Evolutionary conservation across 495 filamentous ascomycete genomes (phyloP).

Genomic region (Talaromyces liani): DNA sequence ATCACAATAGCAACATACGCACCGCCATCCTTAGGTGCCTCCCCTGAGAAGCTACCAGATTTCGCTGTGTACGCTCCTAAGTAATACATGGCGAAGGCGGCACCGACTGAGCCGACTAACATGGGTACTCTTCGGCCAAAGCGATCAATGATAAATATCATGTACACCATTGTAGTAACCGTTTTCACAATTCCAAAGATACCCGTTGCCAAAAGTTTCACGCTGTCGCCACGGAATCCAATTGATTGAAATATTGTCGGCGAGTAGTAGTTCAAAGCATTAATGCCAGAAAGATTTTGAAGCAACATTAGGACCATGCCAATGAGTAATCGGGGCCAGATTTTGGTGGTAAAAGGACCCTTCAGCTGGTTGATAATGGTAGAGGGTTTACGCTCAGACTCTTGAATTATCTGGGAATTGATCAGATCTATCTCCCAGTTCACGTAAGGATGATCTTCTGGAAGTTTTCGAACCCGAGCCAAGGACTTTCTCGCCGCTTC

Average conservation of each 20-base stretch:
- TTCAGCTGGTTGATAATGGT: neutral
- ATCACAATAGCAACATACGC: too few species aligned
- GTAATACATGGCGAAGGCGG: conserved; percentile 1
- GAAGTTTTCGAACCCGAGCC: conserved; percentile 11
- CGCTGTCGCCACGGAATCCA: conserved; percentile 12
- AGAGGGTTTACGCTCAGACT: too few species aligned
- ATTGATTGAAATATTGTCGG: conserved; percentile 18
- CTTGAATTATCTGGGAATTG: too few species aligned
- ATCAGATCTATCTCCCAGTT: neutral
- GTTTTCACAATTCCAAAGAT: conserved; percentile 15
- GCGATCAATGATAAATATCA: conserved; percentile 15
- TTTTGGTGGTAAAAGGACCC: neutral
- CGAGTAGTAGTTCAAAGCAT: conserved; percentile 19
- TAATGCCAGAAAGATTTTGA: conserved; percentile 16
- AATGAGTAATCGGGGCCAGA: conserved; percentile 8
- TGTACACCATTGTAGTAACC: conserved; percentile 11
- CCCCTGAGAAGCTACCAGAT: neutral
- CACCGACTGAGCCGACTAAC: conserved; percentile 9
- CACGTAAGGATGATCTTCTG: conserved; percentile 10
- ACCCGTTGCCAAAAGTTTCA: conserved; percentile 13
- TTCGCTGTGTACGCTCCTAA: neutral
- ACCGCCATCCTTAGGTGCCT: neutral
- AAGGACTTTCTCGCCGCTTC: conserved; percentile 5
- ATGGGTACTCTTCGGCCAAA: conserved; percentile 13
- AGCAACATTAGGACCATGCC: conserved; percentile 6